phyloP scores from a whole-genome alignment of 257 asterid genomes.

The Pogostemon cablin region DNA sequence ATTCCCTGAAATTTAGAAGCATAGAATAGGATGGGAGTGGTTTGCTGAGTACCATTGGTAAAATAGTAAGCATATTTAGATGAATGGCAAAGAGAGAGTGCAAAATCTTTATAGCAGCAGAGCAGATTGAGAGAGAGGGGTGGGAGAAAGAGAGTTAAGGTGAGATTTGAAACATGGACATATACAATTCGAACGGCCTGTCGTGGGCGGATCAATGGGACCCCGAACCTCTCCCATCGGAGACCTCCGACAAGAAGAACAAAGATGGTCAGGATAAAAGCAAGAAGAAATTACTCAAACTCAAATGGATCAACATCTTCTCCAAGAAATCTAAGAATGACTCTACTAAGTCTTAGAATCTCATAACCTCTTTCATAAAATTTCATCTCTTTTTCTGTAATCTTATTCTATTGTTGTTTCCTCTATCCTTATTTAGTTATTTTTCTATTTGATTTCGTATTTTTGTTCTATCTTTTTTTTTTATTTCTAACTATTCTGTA shows the following conservation, averaged over 20 bases:
- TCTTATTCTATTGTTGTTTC: too few relatives aligned
- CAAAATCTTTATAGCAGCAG: constrained; percentile 22
- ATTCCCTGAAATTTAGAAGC: constrained; percentile 10
- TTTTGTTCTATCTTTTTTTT: too few relatives aligned
- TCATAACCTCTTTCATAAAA: background rate
- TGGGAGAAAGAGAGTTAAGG: background rate
- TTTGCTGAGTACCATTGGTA: constrained; percentile 29
- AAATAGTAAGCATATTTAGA: constrained; percentile 26
- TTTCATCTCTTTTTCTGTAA: too few relatives aligned
- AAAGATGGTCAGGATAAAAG: constrained; percentile 41
- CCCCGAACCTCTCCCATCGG: constrained; percentile 67
- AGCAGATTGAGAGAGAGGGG: background rate
- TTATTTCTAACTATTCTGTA: too few relatives aligned
- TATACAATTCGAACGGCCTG: constrained; percentile 61
- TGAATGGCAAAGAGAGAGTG: constrained; percentile 6
- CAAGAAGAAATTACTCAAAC: constrained; percentile 56
- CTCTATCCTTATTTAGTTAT: too few relatives aligned
- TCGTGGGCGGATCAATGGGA: constrained; percentile 99
- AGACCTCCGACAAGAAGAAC: constrained; percentile 38
- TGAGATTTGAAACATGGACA: constrained; percentile 46
- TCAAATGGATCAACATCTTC: constrained; percentile 65
- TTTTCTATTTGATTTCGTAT: too few relatives aligned
- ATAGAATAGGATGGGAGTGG: constrained; percentile 38
- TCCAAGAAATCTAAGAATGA: constrained; percentile 56
- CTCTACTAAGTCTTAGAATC: constrained; percentile 30